Evolutionary conservation across 768 basidiomycete genomes (phyloP), one percentile per base, ranked within the genome.

Genomic region (Lactarius trivialis): DNA sequence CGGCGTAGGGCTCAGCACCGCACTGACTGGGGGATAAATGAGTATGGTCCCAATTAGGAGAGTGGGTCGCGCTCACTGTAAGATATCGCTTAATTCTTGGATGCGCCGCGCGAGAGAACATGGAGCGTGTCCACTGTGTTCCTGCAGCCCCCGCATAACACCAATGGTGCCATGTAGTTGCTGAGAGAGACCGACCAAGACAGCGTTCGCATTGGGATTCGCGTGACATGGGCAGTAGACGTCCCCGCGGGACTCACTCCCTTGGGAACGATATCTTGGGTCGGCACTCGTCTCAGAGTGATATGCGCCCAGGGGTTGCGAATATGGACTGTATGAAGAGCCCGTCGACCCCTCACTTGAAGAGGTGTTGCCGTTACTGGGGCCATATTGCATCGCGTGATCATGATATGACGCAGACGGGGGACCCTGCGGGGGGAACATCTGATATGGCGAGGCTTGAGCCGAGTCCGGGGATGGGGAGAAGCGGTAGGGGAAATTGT

Each of bases 401-500:
- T 67, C 60, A 24, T 59, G 55, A 48, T 64, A 61, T 32, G 58
- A 28, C 6, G 51, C 56, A 19, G 66, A 57, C 15, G 36, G 21
- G n/a, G 55, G 45, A 7, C 45, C 56, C 28, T 51, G 60, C 14
- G 66, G 63, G 21, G 63, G 66, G 49, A 58, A 68, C 43, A 68
- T 41, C 30, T 67, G 61, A 50, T 68, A 68, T 14, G 68, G 66
- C 17, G 68, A 68, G 12, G 68, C 67, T 19, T 60, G 58, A 49
- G 63, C 56, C 9, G 68, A 67, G 54, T 67, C 66, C 5, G 68
- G 68, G 19, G 68, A 68, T 12, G 68, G 67, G 26, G 68, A 67
- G 52, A 69, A 65, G 36, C 68, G 68, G 39, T 69, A 68, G n/a
- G 65, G 67, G 60, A 66, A 69, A 49, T 30, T 58, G 26, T 61